phyloP scores from a whole-genome alignment of 352 stramenopile species.

The Halophytophthora batemanensis region DNA sequence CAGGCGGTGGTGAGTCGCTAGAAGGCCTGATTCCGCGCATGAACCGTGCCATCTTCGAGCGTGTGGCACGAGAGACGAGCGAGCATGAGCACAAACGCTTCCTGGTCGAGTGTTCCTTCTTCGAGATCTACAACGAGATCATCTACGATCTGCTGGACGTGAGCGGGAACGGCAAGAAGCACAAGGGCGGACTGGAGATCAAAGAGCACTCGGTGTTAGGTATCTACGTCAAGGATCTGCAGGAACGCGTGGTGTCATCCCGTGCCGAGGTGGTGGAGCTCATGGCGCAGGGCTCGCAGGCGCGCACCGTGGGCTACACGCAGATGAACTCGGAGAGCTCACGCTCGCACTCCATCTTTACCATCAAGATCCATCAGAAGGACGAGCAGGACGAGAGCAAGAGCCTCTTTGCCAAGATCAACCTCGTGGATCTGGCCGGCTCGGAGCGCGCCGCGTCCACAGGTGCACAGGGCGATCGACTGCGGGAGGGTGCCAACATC shows the following conservation, averaged over 20 bases:
- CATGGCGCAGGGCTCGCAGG: slow-evolving; percentile 65
- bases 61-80: slow-evolving; percentile 59
- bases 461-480: slow-evolving; percentile 81
- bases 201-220: slow-evolving; percentile 93
- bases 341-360: slow-evolving; percentile 95
- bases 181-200: slow-evolving; percentile 89
- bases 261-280: slow-evolving; percentile 83
- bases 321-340: slow-evolving; percentile 94
- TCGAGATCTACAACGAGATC: slow-evolving; percentile 97
- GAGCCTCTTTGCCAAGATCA: slow-evolving; percentile 92
- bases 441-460: slow-evolving; percentile 91
- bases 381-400: slow-evolving; percentile 80
- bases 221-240: slow-evolving; percentile 93
- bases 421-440: slow-evolving; percentile 93
- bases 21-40: slow-evolving; percentile 91
- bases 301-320: slow-evolving; percentile 79
- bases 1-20: slow-evolving; percentile 43
- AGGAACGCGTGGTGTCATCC: slow-evolving; percentile 85
- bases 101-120: slow-evolving; percentile 91
- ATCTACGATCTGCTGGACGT: slow-evolving; percentile 94
- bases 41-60: slow-evolving; percentile 89
- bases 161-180: slow-evolving; percentile 83
- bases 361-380: slow-evolving; percentile 95
- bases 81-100: slow-evolving; percentile 80
- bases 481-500: slow-evolving; percentile 94